Base-by-base conservation (phyloP, 306 rosid species). In the Sophora flavescens region DNA sequence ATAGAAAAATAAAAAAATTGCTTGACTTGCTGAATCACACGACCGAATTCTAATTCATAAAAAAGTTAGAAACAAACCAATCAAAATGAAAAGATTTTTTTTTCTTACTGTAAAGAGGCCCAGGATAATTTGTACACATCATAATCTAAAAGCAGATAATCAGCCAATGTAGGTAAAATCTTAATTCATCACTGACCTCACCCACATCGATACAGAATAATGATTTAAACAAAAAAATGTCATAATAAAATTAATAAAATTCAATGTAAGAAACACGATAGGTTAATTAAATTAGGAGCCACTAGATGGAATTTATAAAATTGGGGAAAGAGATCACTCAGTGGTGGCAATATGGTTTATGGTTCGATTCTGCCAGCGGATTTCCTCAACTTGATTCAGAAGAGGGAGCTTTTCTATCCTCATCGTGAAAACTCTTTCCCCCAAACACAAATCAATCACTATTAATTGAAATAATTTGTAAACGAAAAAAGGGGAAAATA, bases 351-450 rank as follows among this genome's bases (percentile, higher is more conserved):
- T 14, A 30, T 1, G 59, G 52, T 63, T 17, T 36, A 64, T 32
- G 91, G 91, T 88, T 88, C 86, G 89, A 85, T 88, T 88, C 85
- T 58, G 89, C 89, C 83, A 76, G 81, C 89, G 45, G 15, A 41
- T 57, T 76, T 85, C 89, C 89, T 88, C 89, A 85, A 62, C 87
- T 56, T 58, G 52, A 64, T 22, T 85, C 86, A 88, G 89, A 88
- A 88, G 88, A 85, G 88, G 89, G 89, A 83, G 89, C 89, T 88
- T 77, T 32, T 32, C 22, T 41, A 85, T 83, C 86, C 76, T 88
- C 91, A 88, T 79, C 9, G 91, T 44, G 85, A 86, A 64, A 0
- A 41, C 38, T 62, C 54, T 76, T 84, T 84, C 68, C 91, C 91
- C 87, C 74, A 32, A 44, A 15, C 4, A 44, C 13, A 44, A 8